Base-by-base conservation (phyloP, 306 rosid genomes). In the Castanea crenata region DNA sequence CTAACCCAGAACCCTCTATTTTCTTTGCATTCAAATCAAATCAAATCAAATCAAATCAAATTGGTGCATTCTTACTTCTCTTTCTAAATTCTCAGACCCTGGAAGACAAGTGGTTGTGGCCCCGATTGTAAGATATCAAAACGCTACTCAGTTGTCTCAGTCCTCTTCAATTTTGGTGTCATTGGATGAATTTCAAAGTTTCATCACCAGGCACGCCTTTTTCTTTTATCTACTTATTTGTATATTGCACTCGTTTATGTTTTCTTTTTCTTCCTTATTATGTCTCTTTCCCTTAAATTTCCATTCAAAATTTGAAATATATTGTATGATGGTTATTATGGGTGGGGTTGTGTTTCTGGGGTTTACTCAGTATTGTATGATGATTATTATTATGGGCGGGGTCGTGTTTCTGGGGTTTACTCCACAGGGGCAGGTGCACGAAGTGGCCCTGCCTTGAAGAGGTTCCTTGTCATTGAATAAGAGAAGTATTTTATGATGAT, bases 81-180 rank as follows among this genome's bases (percentile, higher is more conserved):
- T 73, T 49, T 76, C 52, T 34, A 71, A 44, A 64, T 80, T 27
- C 56, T 64, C 76, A 94, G 98, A 94, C 87, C 98, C 98, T 80
- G 94, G 97, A 70, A 85, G 97, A 72, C 93, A 85, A 76, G 92
- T 86, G 89, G 93, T 89, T 78, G 92, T 89, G 8, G 97, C 94
- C 76, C 97, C 98, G 18, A 85, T 94, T 34, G 84, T 92, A 21
- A 84, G 86, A 76, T 88, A 86, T 67, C 78, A 78, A 82, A 86
- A 78, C 80, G 87, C 85, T 64, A 79, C 77, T 74, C 70, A 79
- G 59, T 68, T 92, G 55, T 82, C 88, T n/a, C 83, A 84, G 69
- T 74, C 83, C 6, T 88, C 97, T 74, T 86, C 98, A 82, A 69
- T 94, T 81, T 58, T 94, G 88, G 87, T 94, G 16, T 85, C 97